These are phyloP conservation scores for Salvia hispanica DNA, from an alignment of 257 asterid genomes.

Conservation along the genomic window DNA sequence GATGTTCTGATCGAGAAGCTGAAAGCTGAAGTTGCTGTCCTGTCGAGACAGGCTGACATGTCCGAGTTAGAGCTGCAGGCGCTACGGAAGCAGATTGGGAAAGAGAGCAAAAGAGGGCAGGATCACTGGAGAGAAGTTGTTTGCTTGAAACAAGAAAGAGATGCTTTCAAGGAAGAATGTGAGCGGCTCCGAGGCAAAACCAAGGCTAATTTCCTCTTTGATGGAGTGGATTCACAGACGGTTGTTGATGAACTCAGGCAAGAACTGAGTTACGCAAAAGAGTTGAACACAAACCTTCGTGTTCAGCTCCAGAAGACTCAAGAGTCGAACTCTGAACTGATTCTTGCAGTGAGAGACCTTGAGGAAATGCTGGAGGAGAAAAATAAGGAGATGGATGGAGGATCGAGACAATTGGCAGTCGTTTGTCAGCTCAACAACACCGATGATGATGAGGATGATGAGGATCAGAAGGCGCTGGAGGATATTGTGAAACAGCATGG, in stretches of 20 bases:
- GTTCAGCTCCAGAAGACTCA: conserved; percentile 87
- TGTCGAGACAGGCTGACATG: conserved; percentile 71
- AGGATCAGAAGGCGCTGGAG: conserved; percentile 80
- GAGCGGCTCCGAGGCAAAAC: conserved; percentile 46
- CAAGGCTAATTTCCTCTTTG: conserved; percentile 44
- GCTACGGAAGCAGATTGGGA: conserved; percentile 83
- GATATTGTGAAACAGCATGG: conserved; percentile 69
- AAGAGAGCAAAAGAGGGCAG: conserved; percentile 71
- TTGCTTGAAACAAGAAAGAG: conserved; percentile 73
- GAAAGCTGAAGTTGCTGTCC: conserved; percentile 58
- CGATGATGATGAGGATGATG: conserved; percentile 60
- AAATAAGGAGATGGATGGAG: conserved; percentile 45
- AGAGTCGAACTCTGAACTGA: conserved; percentile 81
- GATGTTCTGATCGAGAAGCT: conserved; percentile 57
- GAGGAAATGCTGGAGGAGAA: conserved; percentile 85
- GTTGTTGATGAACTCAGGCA: conserved; percentile 72
- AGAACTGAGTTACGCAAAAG: conserved; percentile 71
- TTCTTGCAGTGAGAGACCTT: conserved; percentile 89
- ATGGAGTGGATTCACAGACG: conserved; percentile 56
- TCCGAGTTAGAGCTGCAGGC: conserved; percentile 83
- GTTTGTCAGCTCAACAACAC: conserved; percentile 33
- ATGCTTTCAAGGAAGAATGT: conserved; percentile 58
- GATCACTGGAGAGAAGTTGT: conserved; percentile 61
- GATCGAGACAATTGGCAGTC: conserved; percentile 30
- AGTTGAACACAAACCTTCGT: conserved; percentile 66